Evolutionary conservation across 306 rosid species (phyloP).

Genomic region (Luffa aegyptiaca): DNA sequence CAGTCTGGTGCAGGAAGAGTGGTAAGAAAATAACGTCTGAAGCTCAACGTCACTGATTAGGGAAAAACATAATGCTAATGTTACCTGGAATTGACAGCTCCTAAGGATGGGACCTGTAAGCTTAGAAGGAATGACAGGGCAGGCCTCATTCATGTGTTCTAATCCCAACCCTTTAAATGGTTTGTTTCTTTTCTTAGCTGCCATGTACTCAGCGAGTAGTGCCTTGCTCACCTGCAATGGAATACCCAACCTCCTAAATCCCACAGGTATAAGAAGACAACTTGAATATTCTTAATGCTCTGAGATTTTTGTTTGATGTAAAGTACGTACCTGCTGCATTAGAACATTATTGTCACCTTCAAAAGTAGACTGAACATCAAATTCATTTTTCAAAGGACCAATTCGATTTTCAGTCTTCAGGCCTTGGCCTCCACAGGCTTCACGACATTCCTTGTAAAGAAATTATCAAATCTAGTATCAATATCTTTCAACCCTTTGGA

Average conservation of each 20-base stretch:
- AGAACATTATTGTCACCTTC: slow-evolving; percentile 98
- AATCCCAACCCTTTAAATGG: slow-evolving; percentile 73
- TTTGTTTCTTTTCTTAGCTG: slow-evolving; percentile 45
- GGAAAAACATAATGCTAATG: slow-evolving; percentile 4
- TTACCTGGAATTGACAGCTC: slow-evolving; percentile 72
- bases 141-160: slow-evolving; percentile 75
- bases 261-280: neutral
- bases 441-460: slow-evolving; percentile 77
- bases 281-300: neutral
- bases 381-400: slow-evolving; percentile 66
- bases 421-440: slow-evolving; percentile 97
- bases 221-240: slow-evolving; percentile 82
- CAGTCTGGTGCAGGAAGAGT: slow-evolving; percentile 35
- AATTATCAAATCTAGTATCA: slow-evolving; percentile 3
- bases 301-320: neutral
- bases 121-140: slow-evolving; percentile 54
- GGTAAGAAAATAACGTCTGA: slow-evolving; percentile 15
- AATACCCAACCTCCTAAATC: slow-evolving; percentile 11
- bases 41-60: slow-evolving; percentile 1
- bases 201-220: slow-evolving; percentile 51
- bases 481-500: neutral
- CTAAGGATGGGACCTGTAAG: slow-evolving; percentile 44
- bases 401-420: slow-evolving; percentile 75
- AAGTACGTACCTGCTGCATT: slow-evolving; percentile 75
- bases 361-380: slow-evolving; percentile 89